Conservation (phyloP, 495 filamentous ascomycete genomes). For the Penicillium paxilli region DNA sequence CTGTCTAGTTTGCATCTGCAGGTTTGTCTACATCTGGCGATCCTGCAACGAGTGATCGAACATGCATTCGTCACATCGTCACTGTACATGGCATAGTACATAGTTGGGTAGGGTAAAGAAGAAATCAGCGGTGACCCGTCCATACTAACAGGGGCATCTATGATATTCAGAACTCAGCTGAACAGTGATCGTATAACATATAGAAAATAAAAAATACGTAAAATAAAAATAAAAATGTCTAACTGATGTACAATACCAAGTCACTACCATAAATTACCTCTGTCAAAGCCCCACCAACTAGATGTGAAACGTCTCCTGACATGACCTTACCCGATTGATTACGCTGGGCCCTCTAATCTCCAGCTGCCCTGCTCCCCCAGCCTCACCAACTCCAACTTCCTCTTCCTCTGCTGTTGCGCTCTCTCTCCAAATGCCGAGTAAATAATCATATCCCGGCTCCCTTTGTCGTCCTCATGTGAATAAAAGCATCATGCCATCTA, state of each 20-base stretch:
- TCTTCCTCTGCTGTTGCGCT: neutral
- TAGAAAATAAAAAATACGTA: no score
- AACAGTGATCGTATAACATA: no score
- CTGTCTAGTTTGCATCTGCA: neutral
- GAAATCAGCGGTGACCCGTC: neutral
- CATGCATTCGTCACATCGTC: no score
- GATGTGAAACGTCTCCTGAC: no score
- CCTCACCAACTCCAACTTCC: neutral
- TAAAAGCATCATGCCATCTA: conserved; percentile 30
- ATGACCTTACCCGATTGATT: neutral
- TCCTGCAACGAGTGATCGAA: neutral
- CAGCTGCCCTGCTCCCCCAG: neutral
- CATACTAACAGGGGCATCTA: neutral
- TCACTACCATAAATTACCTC: no score
- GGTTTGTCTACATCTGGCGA: neutral
- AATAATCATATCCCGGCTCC: conserved; percentile 14
- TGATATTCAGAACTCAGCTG: no score
- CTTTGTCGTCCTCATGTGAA: conserved; percentile 36
- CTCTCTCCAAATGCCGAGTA: conserved; percentile 29
- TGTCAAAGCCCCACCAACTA: no score
- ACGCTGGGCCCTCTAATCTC: neutral
- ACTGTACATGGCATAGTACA: no score
- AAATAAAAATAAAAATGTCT: no score
- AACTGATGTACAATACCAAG: no score
- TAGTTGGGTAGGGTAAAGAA: neutral